phyloP scores from a whole-genome alignment of 345 rosid genomes.

The Viola odorata region DNA sequence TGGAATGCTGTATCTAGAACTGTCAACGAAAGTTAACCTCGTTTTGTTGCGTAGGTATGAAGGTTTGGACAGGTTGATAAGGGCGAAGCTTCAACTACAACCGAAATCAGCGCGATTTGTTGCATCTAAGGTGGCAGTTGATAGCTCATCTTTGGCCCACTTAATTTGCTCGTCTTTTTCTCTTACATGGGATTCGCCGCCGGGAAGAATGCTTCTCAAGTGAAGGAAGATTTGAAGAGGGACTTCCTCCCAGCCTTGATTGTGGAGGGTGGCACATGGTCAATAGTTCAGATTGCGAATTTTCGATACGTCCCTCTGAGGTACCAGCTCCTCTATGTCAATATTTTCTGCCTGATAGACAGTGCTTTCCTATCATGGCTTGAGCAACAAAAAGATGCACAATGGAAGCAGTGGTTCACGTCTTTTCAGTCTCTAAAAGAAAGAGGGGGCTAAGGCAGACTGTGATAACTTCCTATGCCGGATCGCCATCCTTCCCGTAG shows the following conservation, averaged over 20 bases:
- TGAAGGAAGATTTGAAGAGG: conserved; percentile 84
- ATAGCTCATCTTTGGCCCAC: conserved; percentile 84
- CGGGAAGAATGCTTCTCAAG: conserved; percentile 58
- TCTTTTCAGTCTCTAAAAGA: conserved; percentile 48
- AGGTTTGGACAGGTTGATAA: conserved; percentile 69
- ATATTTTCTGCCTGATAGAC: conserved; percentile 82
- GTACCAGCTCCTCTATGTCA: conserved; percentile 85
- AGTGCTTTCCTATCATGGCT: conserved; percentile 82
- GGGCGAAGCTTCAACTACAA: conserved; percentile 46
- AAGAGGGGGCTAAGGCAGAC: conserved; percentile 40
- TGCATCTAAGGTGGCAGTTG: conserved; percentile 83
- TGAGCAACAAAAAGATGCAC: conserved; percentile 89
- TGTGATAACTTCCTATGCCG: conserved; percentile 20
- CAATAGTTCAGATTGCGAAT: conserved; percentile 73
- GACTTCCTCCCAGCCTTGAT: conserved; percentile 89
- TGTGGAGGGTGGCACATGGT: conserved; percentile 85
- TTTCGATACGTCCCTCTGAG: conserved; percentile 76
- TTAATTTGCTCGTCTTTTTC: conserved; percentile 77
- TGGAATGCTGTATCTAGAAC: background rate
- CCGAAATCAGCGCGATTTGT: conserved; percentile 69
- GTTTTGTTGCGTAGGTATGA: too few relatives aligned
- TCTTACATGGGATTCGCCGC: conserved; percentile 79
- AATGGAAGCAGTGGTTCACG: conserved; percentile 88
- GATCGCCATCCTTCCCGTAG: background rate
- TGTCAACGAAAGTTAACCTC: background rate